Evolutionary conservation across 257 asterid genomes (phyloP).

Genomic region (Euphrasia confusa): DNA sequence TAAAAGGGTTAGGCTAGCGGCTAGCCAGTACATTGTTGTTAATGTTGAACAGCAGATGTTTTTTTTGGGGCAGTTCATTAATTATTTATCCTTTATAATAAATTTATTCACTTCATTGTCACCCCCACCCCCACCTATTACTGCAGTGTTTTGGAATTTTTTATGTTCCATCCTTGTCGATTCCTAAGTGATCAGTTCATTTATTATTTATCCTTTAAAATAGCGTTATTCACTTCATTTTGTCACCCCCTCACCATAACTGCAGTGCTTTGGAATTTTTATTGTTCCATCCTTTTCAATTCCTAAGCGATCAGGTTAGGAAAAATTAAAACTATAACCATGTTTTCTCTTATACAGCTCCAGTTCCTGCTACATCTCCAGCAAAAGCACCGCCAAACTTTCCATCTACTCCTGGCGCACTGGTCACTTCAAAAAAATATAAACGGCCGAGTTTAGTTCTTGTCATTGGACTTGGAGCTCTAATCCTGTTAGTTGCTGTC

Average conservation of each 20-base stretch:
- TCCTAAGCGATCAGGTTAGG: not conserved
- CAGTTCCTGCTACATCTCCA: constrained; percentile 57
- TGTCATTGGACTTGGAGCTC: constrained; percentile 66
- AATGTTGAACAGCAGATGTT: not conserved
- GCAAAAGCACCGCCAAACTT: constrained; percentile 39
- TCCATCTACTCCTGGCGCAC: constrained; percentile 51
- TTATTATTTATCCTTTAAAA: constrained; percentile 11
- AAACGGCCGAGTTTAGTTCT: constrained; percentile 54
- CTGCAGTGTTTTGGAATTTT: not conserved
- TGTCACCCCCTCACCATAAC: not conserved
- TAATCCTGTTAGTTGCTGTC: constrained; percentile 48
- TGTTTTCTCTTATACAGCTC: constrained; percentile 49
- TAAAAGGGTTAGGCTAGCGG: not conserved
- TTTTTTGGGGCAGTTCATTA: not conserved
- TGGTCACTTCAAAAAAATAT: constrained; percentile 38
- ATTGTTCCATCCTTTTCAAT: constrained; percentile 3
- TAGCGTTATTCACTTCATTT: not conserved
- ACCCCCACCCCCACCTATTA: not conserved
- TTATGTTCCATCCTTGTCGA: constrained; percentile 5
- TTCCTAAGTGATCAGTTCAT: not conserved
- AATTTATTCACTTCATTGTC: constrained; percentile 5
- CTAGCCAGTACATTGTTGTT: constrained; percentile 1
- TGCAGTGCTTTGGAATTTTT: not conserved
- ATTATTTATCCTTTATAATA: constrained; percentile 6
- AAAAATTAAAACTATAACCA: constrained; percentile 16